Evolutionary conservation across 805 yeast species (phyloP).

Genomic region (Diddensiella santjacobensis): DNA sequence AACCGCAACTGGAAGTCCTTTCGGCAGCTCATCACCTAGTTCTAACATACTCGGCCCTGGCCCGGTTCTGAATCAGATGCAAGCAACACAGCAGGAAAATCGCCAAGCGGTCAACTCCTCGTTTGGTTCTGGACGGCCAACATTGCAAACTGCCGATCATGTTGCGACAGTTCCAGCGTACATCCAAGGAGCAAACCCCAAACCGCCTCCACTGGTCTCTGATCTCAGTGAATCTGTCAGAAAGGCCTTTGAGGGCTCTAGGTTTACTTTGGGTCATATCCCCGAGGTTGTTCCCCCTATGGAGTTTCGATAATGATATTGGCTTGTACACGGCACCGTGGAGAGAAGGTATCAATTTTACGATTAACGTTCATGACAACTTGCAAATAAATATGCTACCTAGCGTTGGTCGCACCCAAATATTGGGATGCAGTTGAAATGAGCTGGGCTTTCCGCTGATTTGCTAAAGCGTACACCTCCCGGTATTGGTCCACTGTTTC

Average conservation of each 20-base stretch:
- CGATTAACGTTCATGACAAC: neutral
- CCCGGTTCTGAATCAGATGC: no score
- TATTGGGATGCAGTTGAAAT: slow-evolving; percentile 33
- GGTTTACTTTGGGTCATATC: slow-evolving; percentile 29
- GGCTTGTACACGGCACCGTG: neutral
- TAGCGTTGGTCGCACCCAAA: slow-evolving; percentile 2
- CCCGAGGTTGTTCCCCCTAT: slow-evolving; percentile 35
- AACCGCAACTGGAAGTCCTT: slow-evolving; percentile 5
- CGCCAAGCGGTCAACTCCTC: no score
- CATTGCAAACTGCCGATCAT: neutral
- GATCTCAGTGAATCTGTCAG: slow-evolving; percentile 42
- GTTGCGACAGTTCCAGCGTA: slow-evolving; percentile 11
- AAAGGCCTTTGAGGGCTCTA: slow-evolving; percentile 41
- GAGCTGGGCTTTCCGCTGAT: slow-evolving; percentile 39
- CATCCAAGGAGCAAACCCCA: slow-evolving; percentile 36
- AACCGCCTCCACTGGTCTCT: slow-evolving; percentile 27
- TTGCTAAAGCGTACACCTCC: slow-evolving; percentile 54
- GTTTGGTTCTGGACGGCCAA: neutral
- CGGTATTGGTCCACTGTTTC: slow-evolving; percentile 56
- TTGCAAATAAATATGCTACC: neutral
- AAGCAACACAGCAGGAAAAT: no score
- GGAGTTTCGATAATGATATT: slow-evolving; percentile 22
- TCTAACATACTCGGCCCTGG: slow-evolving; percentile 6
- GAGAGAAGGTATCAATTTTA: neutral
- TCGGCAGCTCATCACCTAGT: slow-evolving; percentile 1